Evolutionary conservation across 2,329 filamentous ascomycete species (phyloP).

Genomic region (Apiospora marii): DNA sequence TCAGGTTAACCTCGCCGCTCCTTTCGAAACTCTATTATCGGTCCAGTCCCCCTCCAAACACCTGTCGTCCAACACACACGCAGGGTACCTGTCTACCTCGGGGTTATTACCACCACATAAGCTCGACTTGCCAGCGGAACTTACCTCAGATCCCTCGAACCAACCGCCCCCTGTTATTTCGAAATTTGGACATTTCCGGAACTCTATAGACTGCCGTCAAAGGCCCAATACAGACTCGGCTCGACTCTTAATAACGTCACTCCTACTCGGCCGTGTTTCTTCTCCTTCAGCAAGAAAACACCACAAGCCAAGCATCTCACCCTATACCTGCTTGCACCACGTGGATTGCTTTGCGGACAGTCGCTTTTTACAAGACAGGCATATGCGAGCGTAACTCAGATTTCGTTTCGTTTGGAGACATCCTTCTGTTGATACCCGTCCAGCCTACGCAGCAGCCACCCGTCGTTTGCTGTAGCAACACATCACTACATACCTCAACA

Average conservation of each 20-base stretch:
- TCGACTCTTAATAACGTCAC: conserved; percentile 13
- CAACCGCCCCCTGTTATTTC: conserved; percentile 6
- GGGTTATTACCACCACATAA: conserved; percentile 11
- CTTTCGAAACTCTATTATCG: conserved; percentile 24
- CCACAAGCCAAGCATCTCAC: neutral
- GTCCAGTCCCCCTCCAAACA: conserved; percentile 15
- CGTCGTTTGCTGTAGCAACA: conserved; percentile 15
- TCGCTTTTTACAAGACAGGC: neutral
- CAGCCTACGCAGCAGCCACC: conserved; percentile 18
- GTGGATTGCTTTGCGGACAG: conserved; percentile 5
- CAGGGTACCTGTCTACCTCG: conserved; percentile 12
- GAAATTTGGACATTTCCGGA: conserved; percentile 15
- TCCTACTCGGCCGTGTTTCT: neutral
- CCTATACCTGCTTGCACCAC: conserved; percentile 8
- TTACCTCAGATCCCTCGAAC: conserved; percentile 6
- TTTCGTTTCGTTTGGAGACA: conserved; percentile 21
- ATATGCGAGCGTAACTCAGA: conserved; percentile 11
- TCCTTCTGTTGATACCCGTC: conserved; percentile 18
- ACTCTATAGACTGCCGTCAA: conserved; percentile 5
- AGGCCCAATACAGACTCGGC: neutral
- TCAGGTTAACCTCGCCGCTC: conserved; percentile 23
- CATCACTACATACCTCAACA: neutral
- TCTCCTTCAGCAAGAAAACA: neutral
- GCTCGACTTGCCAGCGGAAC: conserved; percentile 20
- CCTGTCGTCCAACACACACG: conserved; percentile 3